Conservation (phyloP, 768 basidiomycete species). For the Lentinus brumalis region DNA sequence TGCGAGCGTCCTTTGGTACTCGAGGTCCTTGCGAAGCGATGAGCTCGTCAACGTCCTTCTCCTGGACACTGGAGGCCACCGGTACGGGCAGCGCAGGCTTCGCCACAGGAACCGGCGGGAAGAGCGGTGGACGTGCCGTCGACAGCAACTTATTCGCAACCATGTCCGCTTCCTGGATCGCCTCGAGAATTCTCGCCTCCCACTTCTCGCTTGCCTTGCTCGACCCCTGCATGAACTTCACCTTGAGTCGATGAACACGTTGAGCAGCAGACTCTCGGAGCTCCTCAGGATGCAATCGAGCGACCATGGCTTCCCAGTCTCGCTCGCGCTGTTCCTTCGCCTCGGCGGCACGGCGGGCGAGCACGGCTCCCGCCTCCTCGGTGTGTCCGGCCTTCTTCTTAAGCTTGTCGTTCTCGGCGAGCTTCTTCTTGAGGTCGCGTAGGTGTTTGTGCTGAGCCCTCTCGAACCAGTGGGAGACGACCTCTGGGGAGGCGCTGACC, state of each 20-base stretch:
- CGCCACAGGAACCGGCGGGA: slow-evolving; percentile 8
- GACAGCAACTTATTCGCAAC: slow-evolving; percentile 48
- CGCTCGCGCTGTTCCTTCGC: slow-evolving; percentile 57
- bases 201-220: slow-evolving; percentile 54
- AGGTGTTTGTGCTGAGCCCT: slow-evolving; percentile 41
- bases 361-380: slow-evolving; percentile 47
- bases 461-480: slow-evolving; percentile 48
- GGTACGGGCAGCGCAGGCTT: slow-evolving; percentile 38
- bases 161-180: slow-evolving; percentile 57
- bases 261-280: slow-evolving; percentile 48
- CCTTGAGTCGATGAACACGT: slow-evolving; percentile 57
- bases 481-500: slow-evolving; percentile 55
- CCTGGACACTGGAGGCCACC: slow-evolving; percentile 43
- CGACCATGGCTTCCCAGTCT: slow-evolving; percentile 66
- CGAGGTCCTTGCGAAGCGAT: slow-evolving; percentile 55
- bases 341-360: slow-evolving; percentile 68
- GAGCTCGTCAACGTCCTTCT: slow-evolving; percentile 53
- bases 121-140: slow-evolving; percentile 28
- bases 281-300: slow-evolving; percentile 53
- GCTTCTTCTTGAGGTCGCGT: slow-evolving; percentile 44
- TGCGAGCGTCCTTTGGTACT: slow-evolving; percentile 27
- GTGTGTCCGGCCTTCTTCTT: slow-evolving; percentile 13
- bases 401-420: slow-evolving; percentile 29
- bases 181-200: slow-evolving; percentile 61
- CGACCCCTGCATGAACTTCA: slow-evolving; percentile 59